Conservation (phyloP, 805 yeast species). For the Isabelozyma pseudorhagii region DNA sequence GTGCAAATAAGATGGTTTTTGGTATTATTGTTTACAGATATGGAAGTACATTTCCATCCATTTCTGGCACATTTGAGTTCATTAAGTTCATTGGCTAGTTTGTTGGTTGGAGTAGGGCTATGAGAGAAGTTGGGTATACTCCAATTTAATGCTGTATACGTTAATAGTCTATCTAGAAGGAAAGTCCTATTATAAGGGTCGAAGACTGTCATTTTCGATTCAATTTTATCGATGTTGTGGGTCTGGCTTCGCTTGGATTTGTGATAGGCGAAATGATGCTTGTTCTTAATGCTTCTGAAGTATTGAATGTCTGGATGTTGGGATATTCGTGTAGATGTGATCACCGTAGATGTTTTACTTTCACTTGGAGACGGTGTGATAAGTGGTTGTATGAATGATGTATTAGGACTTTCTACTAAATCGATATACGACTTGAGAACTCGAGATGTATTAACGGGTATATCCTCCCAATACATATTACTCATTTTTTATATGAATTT, state of each 20-base stretch:
- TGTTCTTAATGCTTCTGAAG: constrained; percentile 31
- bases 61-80: constrained; percentile 48
- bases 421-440: constrained; percentile 23
- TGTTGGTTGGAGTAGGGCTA: not conserved
- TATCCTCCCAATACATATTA: not conserved
- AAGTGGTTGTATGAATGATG: not conserved
- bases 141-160: constrained; percentile 51
- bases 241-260: constrained; percentile 13
- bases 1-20: constrained; percentile 34
- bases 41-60: constrained; percentile 51
- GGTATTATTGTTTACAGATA: constrained; percentile 14
- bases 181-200: constrained; percentile 35
- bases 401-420: constrained; percentile 11
- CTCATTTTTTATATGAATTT: not conserved
- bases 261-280: constrained; percentile 37
- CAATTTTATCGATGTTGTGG: constrained; percentile 9
- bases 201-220: constrained; percentile 16
- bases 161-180: constrained; percentile 38
- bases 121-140: constrained; percentile 22
- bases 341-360: constrained; percentile 11
- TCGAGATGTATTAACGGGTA: constrained; percentile 13
- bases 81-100: constrained; percentile 19
- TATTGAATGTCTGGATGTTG: constrained; percentile 38
- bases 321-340: constrained; percentile 4
- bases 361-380: constrained; percentile 9